These are phyloP conservation scores for Diaporthe nobilis DNA, from an alignment of 2,329 filamentous ascomycete species.

Conservation along the genomic window DNA sequence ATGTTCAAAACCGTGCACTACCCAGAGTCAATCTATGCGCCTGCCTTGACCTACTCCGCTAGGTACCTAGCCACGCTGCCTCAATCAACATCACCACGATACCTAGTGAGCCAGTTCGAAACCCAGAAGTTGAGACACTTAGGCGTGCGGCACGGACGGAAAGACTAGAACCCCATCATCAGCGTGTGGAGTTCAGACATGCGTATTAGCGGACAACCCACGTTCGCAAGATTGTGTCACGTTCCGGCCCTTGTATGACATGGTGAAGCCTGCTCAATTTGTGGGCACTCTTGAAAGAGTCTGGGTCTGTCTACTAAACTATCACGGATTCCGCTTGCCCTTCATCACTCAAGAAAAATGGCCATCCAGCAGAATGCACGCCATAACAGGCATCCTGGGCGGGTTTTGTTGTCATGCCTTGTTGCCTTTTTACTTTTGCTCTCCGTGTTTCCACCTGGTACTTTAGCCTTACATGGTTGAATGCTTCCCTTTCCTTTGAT, in stretches of 20 bases:
- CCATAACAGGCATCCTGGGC: not conserved
- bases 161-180: too few relatives aligned
- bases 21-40: not conserved
- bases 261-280: constrained; percentile 1
- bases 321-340: not conserved
- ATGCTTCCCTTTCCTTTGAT: constrained; percentile 1
- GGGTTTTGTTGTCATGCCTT: not conserved
- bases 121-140: not conserved
- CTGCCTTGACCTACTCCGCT: not conserved
- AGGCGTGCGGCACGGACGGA: too few relatives aligned
- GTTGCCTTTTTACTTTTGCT: not conserved
- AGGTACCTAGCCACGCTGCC: not conserved
- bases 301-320: constrained; percentile 1
- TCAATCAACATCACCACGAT: not conserved
- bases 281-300: not conserved
- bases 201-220: too few relatives aligned
- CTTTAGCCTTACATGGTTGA: constrained; percentile 18
- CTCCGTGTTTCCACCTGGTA: not conserved
- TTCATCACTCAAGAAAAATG: constrained; percentile 1
- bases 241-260: not conserved
- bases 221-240: not conserved
- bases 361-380: not conserved
- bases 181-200: too few relatives aligned
- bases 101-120: not conserved
- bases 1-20: too few relatives aligned